A percentile compares a stretch with the other conserved stretches of the same genome.
Conservation (phyloP, 495 filamentous ascomycete genomes). For the Immersiella caudata region DNA sequence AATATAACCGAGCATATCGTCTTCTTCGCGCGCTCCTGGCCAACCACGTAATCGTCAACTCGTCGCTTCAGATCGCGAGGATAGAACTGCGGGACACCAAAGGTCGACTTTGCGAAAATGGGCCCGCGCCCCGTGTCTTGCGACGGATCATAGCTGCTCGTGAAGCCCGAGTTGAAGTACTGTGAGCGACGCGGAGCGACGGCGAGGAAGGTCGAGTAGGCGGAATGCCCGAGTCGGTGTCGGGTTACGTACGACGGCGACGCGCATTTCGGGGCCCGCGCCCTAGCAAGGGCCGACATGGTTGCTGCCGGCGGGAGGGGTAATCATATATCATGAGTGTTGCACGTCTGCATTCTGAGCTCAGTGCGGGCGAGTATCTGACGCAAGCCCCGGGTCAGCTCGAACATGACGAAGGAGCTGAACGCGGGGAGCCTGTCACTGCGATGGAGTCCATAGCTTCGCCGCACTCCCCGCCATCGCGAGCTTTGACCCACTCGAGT, state of each 20-base stretch:
- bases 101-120: conserved; percentile 47
- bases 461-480: conserved; percentile 3
- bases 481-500: conserved; percentile 1
- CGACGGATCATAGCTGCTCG: conserved; percentile 74
- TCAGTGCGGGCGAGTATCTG: background rate
- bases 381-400: background rate
- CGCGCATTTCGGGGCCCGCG: conserved; percentile 26
- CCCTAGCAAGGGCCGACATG: conserved; percentile 43
- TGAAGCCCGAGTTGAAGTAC: conserved; percentile 58
- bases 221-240: conserved; percentile 25
- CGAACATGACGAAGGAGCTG: background rate
- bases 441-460: background rate
- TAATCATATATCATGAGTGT: background rate
- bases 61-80: conserved; percentile 83
- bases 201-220: conserved; percentile 41
- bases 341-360: background rate
- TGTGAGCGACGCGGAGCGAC: conserved; percentile 37
- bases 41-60: conserved; percentile 94
- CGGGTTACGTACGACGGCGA: conserved; percentile 16
- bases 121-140: conserved; percentile 52
- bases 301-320: conserved; percentile 12
- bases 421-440: background rate
- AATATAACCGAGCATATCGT: conserved; percentile 92
- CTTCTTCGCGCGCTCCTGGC: conserved; percentile 95
- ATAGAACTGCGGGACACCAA: conserved; percentile 75